Evolutionary conservation across 1,139 yeast species (phyloP), one percentile per base, ranked within the genome.

Genomic region (Kluyveromyces sp.): DNA sequence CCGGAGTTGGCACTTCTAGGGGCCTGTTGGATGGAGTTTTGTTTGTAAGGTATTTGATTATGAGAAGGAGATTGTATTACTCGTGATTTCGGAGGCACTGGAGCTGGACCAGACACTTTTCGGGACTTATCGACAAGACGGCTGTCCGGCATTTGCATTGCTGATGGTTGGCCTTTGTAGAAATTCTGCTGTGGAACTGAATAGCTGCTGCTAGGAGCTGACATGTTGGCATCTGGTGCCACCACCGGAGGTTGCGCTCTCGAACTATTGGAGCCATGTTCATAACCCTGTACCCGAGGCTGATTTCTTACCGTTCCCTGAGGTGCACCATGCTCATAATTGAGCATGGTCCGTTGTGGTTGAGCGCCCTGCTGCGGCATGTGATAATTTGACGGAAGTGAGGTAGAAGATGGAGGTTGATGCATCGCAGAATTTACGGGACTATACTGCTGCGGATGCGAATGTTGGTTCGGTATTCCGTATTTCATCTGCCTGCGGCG

Each of bases 401-500:
- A 16, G 22, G 31, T 17, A 26, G 19, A 11, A 9, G 36, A 22
- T 19, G 36, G 43, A 12, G 40, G 39, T 15, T 33, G 25, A 18
- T 31, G 36, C 15, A 30, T 26, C 3, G 25, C 9, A 9, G 35
- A 29, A 22, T 35, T 36, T 28, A 36, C 40, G 9, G 20, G 35
- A 17, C 22, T 31, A 33, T 33, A 22, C 25, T 31, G 30, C 28
- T 40, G 40, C n/a, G 30, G 12, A 6, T 34, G 39, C 12, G 35
- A 6, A 8, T 30, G 36, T 13, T 18, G 36, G 22, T 33, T 9
- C 12, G 36, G 8, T 15, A 46, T 25, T 32, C 52, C 56, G 36
- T 51, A 49, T 39, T 48, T 51, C 22, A 45, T 49, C 32, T 49
- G 55, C 33, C 53, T 46, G 41, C 53, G 47, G 34, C 49, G 41